A percentile compares a stretch with the other conserved stretches of the same genome.
These are phyloP conservation scores for Calonectria honghensis DNA, from an alignment of 2,329 filamentous ascomycete genomes.

Conservation along the genomic window DNA sequence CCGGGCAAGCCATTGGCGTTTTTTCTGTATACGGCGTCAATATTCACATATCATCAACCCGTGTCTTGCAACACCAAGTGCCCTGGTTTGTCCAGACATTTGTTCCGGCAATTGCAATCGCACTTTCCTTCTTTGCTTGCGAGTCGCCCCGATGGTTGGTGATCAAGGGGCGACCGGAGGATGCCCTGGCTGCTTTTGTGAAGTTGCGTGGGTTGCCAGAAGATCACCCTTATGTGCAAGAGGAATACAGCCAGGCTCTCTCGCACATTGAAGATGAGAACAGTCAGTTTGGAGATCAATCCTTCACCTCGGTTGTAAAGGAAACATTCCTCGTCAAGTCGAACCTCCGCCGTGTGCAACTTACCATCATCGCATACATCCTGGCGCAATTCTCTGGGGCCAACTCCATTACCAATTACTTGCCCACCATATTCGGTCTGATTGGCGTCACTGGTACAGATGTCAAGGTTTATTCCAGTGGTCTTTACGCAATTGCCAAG, in stretches of 20 bases:
- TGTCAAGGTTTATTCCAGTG: slow-evolving; percentile 27
- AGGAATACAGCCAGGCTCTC: slow-evolving; percentile 16
- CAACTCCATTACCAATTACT: slow-evolving; percentile 37
- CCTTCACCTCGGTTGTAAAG: slow-evolving; percentile 9
- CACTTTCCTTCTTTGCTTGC: slow-evolving; percentile 40
- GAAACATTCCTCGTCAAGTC: slow-evolving; percentile 41
- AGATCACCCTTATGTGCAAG: slow-evolving; percentile 15
- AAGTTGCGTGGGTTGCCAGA: slow-evolving; percentile 16
- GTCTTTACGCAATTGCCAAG: not conserved
- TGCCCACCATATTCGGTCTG: slow-evolving; percentile 29
- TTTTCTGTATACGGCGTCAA: slow-evolving; percentile 46
- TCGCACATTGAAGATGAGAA: slow-evolving; percentile 25
- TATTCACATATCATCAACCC: slow-evolving; percentile 35
- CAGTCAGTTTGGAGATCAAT: slow-evolving; percentile 23
- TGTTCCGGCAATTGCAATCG: slow-evolving; percentile 41
- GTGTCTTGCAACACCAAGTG: slow-evolving; percentile 42
- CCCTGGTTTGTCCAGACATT: slow-evolving; percentile 47
- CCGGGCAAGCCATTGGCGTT: slow-evolving; percentile 42
- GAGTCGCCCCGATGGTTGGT: slow-evolving; percentile 45
- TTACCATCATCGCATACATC: slow-evolving; percentile 48
- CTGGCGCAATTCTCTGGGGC: slow-evolving; percentile 47
- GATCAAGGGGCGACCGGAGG: slow-evolving; percentile 35
- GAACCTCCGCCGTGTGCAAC: slow-evolving; percentile 45
- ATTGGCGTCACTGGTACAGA: slow-evolving; percentile 19
- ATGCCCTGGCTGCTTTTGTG: slow-evolving; percentile 13